Base-by-base conservation (phyloP, 768 basidiomycete genomes). In the Russula sp. region DNA sequence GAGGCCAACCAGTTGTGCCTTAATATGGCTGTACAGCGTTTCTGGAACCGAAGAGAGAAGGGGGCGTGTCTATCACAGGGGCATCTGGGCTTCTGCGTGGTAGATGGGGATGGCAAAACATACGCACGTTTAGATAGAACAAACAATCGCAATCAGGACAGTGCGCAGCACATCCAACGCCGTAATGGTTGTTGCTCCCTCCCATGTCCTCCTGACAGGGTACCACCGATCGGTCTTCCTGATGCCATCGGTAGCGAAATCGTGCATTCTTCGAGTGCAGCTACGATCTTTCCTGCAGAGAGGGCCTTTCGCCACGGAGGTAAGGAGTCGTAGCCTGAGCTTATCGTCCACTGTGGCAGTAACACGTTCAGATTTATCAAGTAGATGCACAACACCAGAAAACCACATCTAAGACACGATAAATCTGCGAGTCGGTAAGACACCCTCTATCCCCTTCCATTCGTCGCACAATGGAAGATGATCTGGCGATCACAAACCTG, bases 121-220 rank as follows among this genome's bases (percentile, higher is more conserved):
- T 14, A 76, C 79, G 57, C 68, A 88, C 87, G 13, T 77, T 72
- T 8, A 75, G 68, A 66, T 85, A 88, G 59, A 86, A 65, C 1
- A 77, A 76, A 1, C 65, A 63, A 47, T 10, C 16, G 76, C 76
- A 64, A 83, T 80, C 49, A 75, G 73, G 22, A 80, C 77, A 4
- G 83, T 83, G 52, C 88, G 76, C 9, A 82, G 74, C 44, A 90
- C 75, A 70, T 92, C 89, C 55, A 90, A 72, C 1, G 87, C 78
- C 5, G 91, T 79, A 3, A 91, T 86, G 0, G 81, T 77, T 0
- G 88, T 78, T 0, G 88, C 89, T 0, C 88, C 89, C 73, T 91
- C 90, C 89, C 89, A 91, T 47, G 10, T 9, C 7, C 8, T 2
- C 45, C 45, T 27, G 6, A 47, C 18, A 20, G 20, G 8, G n/a